Base-by-base conservation (phyloP, 2,329 filamentous ascomycete species). In the Calonectria pteridis region DNA sequence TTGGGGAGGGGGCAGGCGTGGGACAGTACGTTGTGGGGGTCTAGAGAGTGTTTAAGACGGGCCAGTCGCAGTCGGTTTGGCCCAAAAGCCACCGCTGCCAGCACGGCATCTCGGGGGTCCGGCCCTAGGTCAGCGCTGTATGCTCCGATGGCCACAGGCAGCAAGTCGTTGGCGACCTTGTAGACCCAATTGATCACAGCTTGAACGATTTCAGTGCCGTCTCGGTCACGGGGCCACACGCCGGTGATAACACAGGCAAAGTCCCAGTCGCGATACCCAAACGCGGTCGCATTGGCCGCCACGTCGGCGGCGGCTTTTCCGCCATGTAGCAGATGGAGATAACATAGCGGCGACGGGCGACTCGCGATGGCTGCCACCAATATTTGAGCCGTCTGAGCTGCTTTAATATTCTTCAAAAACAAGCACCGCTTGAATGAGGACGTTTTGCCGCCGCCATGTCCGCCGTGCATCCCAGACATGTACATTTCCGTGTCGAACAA, bases 371-470 rank as follows among this genome's bases (percentile, higher is more conserved):
- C 89, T 3, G 77, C 71, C 18, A 87, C 69, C 55, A 93, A 82
- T 6, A 77, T 76, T 1, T 83, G 59, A 29, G 81, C 77, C 0
- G 90, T 49, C 2, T 81, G 67, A 2, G 2, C 49, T 64, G 69
- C 72, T 74, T 84, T 84, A 16, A 92, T 88, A 46, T 78, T 0
- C 72, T 89, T 89, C 10, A 93, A 81, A 77, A 93, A 93, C 35
- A 93, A 51, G 79, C 91, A 93, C 77, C 91, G 87, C 83, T 93
- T 93, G 84, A 93, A 93, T 0, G 91, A 87, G 13, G 89, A 92
- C 0, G 90, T 93, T 83, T 92, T 93, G 77, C 88, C 87, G 28
- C 87, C 84, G 23, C 85, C 85, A 66, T 93, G 90, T 0, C 90
- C 90, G 29, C 89, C 88, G 65, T 93, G 90, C 88, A 93, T 90